phyloP scores from a whole-genome alignment of 805 yeast species.

The Candida montana region DNA sequence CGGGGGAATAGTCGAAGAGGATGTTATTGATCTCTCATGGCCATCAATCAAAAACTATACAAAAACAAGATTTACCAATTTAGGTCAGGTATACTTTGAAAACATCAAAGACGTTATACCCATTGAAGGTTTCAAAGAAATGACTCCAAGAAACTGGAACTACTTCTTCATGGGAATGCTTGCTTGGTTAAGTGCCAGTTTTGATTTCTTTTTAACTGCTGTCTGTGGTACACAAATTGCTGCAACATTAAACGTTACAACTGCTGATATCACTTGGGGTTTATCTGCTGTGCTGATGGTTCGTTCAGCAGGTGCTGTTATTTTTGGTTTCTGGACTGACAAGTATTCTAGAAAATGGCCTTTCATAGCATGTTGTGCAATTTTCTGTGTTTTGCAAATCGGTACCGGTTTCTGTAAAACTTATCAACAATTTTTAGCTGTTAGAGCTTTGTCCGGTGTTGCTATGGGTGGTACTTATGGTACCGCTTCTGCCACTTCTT shows the following conservation, averaged over 20 bases:
- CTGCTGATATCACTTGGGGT: conserved; percentile 64
- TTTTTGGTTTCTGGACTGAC: conserved; percentile 62
- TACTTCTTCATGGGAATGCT: conserved; percentile 52
- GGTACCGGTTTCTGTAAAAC: conserved; percentile 61
- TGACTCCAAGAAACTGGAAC: conserved; percentile 44
- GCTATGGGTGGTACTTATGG: conserved; percentile 50
- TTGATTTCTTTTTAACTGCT: conserved; percentile 64
- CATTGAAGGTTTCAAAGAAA: conserved; percentile 33
- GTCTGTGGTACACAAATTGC: conserved; percentile 54
- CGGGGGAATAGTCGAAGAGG: conserved; percentile 6
- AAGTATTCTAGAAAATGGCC: conserved; percentile 66
- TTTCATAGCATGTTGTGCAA: conserved; percentile 44
- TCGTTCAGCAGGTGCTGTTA: conserved; percentile 64
- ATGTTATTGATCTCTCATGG: conserved; percentile 2
- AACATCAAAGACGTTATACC: conserved; percentile 34
- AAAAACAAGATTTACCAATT: conserved; percentile 23
- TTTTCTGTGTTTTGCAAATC: conserved; percentile 52
- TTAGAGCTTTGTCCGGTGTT: conserved; percentile 56
- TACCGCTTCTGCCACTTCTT: conserved; percentile 38
- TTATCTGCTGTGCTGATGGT: conserved; percentile 68
- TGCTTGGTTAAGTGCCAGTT: conserved; percentile 72
- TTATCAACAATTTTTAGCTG: conserved; percentile 54
- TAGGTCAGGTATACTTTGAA: conserved; percentile 21
- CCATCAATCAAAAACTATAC: conserved; percentile 17
- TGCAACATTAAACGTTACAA: conserved; percentile 36